Percentiles rank a stretch among this genome's conserved stretches.
These are phyloP conservation scores for Tetrahymena borealis DNA, from an alignment of 73 alveolate genomes.

Conservation along the genomic window DNA sequence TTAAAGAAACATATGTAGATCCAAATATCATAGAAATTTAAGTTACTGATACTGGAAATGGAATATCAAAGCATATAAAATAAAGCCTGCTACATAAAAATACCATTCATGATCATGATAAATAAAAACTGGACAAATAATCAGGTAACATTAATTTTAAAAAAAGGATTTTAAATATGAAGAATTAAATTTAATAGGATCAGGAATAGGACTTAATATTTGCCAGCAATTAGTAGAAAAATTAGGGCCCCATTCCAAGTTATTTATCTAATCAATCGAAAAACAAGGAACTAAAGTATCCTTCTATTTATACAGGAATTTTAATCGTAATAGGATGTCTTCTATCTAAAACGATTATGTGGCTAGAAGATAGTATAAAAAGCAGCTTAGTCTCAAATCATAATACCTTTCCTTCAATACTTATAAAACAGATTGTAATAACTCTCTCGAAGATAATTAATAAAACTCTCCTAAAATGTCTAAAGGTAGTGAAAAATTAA, in stretches of 20 bases:
- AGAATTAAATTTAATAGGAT: too few species aligned
- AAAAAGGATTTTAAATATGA: too few species aligned
- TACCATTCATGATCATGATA: background rate
- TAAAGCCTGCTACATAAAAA: background rate
- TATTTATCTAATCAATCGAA: background rate
- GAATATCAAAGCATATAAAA: background rate
- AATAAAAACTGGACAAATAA: background rate
- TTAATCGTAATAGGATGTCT: background rate
- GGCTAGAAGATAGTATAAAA: background rate
- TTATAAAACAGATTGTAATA: background rate
- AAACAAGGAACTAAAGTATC: background rate
- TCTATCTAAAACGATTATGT: background rate
- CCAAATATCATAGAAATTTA: background rate
- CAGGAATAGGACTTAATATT: background rate
- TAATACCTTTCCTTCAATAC: background rate
- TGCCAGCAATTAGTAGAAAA: background rate
- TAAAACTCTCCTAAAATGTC: background rate
- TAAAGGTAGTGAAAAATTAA: background rate
- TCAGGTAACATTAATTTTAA: too few species aligned
- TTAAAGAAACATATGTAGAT: background rate
- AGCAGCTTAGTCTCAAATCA: background rate
- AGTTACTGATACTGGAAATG: background rate
- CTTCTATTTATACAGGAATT: background rate
- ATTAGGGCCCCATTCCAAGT: background rate
- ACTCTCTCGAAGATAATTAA: background rate